Percentiles rank a stretch among this genome's conserved stretches.
These are phyloP conservation scores for Suaeda aralocaspica DNA, from an alignment of 148 eudicot species.

Conservation along the genomic window DNA sequence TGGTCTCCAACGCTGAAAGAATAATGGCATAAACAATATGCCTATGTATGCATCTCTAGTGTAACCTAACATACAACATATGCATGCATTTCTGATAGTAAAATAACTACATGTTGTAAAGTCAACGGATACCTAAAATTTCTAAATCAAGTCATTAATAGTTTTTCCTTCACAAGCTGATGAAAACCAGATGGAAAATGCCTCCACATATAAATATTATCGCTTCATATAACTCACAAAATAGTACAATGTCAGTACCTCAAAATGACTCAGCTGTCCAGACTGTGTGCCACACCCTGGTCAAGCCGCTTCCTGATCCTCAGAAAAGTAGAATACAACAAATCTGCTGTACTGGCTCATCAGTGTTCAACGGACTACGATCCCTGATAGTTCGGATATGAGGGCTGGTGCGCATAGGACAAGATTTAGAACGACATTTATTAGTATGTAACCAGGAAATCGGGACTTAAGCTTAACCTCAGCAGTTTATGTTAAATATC, in stretches of 20 bases:
- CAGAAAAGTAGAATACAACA: slow-evolving; percentile 44
- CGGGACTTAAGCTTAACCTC: too few species aligned
- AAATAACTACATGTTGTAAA: too few species aligned
- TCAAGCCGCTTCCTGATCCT: slow-evolving; percentile 53
- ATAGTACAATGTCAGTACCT: slow-evolving; percentile 46
- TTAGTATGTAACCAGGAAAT: background rate
- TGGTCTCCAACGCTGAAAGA: too few species aligned
- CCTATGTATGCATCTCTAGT: too few species aligned
- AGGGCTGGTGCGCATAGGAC: slow-evolving; percentile 65
- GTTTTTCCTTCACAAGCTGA: background rate
- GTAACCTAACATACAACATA: too few species aligned
- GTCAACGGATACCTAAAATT: too few species aligned
- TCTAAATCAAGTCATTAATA: background rate
- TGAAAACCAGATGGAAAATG: background rate
- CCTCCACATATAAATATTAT: background rate
- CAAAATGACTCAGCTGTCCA: slow-evolving; percentile 79
- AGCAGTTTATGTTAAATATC: background rate
- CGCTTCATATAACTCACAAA: background rate
- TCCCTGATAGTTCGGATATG: slow-evolving; percentile 84
- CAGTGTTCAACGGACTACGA: slow-evolving; percentile 60
- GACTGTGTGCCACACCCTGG: slow-evolving; percentile 53
- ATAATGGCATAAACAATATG: too few species aligned
- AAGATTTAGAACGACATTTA: slow-evolving; percentile 19
- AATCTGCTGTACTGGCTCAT: slow-evolving; percentile 61
- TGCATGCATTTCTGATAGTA: too few species aligned